These are phyloP conservation scores for Thinopyrum elongatum DNA, from an alignment of 176 grass and related monocot species.

Conservation along the genomic window DNA sequence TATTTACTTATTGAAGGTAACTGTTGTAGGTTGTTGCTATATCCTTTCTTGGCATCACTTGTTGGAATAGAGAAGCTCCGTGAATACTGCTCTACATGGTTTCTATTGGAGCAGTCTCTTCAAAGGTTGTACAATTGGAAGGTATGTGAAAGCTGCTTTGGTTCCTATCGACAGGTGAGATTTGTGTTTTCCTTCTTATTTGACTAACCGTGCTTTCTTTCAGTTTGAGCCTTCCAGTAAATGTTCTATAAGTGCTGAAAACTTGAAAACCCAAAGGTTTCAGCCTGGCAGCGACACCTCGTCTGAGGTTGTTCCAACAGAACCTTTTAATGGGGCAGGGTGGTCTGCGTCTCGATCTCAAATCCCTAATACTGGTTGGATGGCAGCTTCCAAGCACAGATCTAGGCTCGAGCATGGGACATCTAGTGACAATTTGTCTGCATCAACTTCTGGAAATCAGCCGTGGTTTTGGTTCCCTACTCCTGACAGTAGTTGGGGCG, in stretches of 20 bases:
- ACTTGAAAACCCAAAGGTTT: slow-evolving; percentile 53
- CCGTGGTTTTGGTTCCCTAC: slow-evolving; percentile 95
- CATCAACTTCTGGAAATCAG: slow-evolving; percentile 47
- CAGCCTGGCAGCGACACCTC: slow-evolving; percentile 41
- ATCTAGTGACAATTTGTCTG: slow-evolving; percentile 34
- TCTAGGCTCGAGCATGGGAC: slow-evolving; percentile 42
- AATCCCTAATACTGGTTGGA: slow-evolving; percentile 52
- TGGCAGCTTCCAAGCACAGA: slow-evolving; percentile 38
- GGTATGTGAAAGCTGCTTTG: slow-evolving; percentile 41
- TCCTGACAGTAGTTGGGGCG: slow-evolving; percentile 58
- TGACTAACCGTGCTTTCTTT: slow-evolving; percentile 22
- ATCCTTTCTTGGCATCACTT: slow-evolving; percentile 86
- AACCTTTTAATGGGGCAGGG: slow-evolving; percentile 64
- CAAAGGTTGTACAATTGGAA: slow-evolving; percentile 81
- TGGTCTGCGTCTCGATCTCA: slow-evolving; percentile 69
- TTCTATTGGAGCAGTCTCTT: slow-evolving; percentile 94
- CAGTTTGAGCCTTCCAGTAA: slow-evolving; percentile 67
- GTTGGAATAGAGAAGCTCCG: slow-evolving; percentile 88
- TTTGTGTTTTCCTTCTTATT: slow-evolving; percentile 23
- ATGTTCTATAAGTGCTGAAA: slow-evolving; percentile 48
- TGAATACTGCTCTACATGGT: slow-evolving; percentile 82
- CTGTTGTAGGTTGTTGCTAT: slow-evolving; percentile 62
- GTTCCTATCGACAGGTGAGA: not conserved
- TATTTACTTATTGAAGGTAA: slow-evolving; percentile 26
- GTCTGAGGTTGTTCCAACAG: slow-evolving; percentile 50